Evolutionary conservation across 352 stramenopile species (phyloP), one percentile per base, ranked within the genome.

Genomic region (Thalassiosira mediterranea): DNA sequence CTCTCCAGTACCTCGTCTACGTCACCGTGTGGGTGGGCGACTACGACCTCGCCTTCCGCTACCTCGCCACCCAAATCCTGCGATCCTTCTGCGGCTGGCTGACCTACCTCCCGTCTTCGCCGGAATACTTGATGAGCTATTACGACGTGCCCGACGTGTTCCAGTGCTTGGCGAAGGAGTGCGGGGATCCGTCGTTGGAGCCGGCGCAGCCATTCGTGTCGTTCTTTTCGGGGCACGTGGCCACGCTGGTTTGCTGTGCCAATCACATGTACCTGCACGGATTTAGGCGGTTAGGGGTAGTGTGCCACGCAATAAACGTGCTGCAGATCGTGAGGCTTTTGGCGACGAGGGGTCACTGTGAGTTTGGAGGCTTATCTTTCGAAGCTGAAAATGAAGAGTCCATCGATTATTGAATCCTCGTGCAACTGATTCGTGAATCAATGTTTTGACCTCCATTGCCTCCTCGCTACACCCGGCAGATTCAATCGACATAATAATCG

Each of bases 401-500:
- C n/a, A n/a, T n/a, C n/a, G n/a, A n/a, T n/a, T n/a, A n/a, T n/a
- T n/a, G n/a, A n/a, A n/a, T n/a, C n/a, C n/a, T n/a, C n/a, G n/a
- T n/a, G n/a, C n/a, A n/a, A n/a, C n/a, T n/a, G n/a, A n/a, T n/a
- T n/a, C n/a, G n/a, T n/a, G n/a, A n/a, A n/a, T n/a, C n/a, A n/a
- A n/a, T n/a, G n/a, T n/a, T n/a, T n/a, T n/a, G n/a, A n/a, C n/a
- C n/a, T n/a, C n/a, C n/a, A n/a, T n/a, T n/a, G n/a, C n/a, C n/a
- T n/a, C n/a, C n/a, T n/a, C n/a, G n/a, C n/a, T n/a, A n/a, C n/a
- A n/a, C n/a, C n/a, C n/a, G n/a, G n/a, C n/a, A n/a, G n/a, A 77
- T 57, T 72, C 58, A 3, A 77, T 77, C 48, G 68, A 77, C 57
- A 68, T 77, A 32, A 56, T 77, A 0, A 72, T 77, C 28, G 60